Percentiles rank a stretch among this genome's conserved stretches.
These are phyloP conservation scores for Berkeleyomyces rouxiae DNA, from an alignment of 2,329 filamentous ascomycete genomes.

Conservation along the genomic window DNA sequence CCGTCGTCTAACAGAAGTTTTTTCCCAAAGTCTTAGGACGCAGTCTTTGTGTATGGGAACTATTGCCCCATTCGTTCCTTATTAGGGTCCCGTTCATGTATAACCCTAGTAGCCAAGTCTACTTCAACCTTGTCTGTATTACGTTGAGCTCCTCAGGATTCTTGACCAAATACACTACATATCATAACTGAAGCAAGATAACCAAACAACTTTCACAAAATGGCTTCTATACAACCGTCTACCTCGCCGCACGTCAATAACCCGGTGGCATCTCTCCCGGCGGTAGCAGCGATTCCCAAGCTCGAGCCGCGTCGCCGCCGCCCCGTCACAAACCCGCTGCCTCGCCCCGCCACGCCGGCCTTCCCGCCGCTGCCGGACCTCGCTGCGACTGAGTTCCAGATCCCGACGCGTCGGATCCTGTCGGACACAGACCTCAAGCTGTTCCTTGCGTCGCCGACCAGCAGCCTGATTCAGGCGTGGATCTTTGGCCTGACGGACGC, in stretches of 20 bases:
- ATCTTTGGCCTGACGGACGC: conserved; percentile 75
- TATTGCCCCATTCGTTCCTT: background rate
- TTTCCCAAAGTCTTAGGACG: background rate
- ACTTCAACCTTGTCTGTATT: background rate
- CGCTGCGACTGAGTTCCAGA: conserved; percentile 42
- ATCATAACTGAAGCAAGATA: background rate
- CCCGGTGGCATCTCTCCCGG: conserved; percentile 18
- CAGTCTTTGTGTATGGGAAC: background rate
- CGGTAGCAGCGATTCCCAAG: conserved; percentile 44
- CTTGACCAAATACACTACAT: background rate
- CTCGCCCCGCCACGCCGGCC: conserved; percentile 58
- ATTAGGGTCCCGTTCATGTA: background rate
- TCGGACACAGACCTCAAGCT: conserved; percentile 63
- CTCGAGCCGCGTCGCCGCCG: conserved; percentile 47
- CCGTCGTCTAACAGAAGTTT: background rate
- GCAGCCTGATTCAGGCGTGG: conserved; percentile 63
- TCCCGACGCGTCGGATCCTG: conserved; percentile 64
- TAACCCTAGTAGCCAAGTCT: background rate
- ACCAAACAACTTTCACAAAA: background rate
- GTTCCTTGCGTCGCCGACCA: conserved; percentile 63
- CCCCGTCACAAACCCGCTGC: conserved; percentile 33
- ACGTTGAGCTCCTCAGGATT: background rate
- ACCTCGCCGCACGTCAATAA: background rate
- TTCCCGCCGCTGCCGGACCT: conserved; percentile 47
- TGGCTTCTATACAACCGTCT: conserved; percentile 1